phyloP scores from a whole-genome alignment of 1,284 basidiomycete species.

The Stygiomarasmius scandens region DNA sequence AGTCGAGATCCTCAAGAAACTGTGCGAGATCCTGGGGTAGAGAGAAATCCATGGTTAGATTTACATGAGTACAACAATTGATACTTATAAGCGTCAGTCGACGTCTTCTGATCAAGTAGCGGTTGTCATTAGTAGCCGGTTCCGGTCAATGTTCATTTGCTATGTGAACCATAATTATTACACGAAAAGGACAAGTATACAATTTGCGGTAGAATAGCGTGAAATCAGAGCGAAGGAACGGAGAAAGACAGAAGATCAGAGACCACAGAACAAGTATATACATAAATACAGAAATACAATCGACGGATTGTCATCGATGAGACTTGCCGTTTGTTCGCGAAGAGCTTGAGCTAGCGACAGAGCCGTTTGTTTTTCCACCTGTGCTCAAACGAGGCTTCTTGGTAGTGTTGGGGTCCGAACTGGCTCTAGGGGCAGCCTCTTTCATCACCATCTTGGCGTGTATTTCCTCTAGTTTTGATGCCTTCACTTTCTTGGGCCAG shows the following conservation, averaged over 20 bases:
- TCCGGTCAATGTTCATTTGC: neutral
- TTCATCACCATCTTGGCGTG: constrained; percentile 93
- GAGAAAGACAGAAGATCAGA: neutral
- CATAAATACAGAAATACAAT: constrained; percentile 23
- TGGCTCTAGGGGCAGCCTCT: constrained; percentile 59
- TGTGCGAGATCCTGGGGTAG: constrained; percentile 6
- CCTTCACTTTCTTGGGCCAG: constrained; percentile 97
- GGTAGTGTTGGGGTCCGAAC: constrained; percentile 41
- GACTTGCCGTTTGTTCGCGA: constrained; percentile 55
- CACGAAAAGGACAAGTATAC: neutral
- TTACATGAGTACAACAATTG: neutral
- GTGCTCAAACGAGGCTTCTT: constrained; percentile 59
- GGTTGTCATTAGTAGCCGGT: neutral
- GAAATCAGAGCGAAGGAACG: neutral
- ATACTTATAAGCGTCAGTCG: neutral
- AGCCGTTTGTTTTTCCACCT: constrained; percentile 54
- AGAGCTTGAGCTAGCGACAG: constrained; percentile 37
- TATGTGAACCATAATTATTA: neutral
- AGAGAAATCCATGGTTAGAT: constrained; percentile 6
- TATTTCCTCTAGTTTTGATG: constrained; percentile 88
- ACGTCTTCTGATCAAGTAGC: neutral
- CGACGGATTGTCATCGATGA: constrained; percentile 37
- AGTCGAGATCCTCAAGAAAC: constrained; percentile 8
- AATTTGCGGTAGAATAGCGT: neutral
- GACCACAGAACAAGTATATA: neutral